Evolutionary conservation across 139 green algal species (phyloP), one percentile per base, ranked within the genome.

Genomic region (Protoeuglena noctilucae): DNA sequence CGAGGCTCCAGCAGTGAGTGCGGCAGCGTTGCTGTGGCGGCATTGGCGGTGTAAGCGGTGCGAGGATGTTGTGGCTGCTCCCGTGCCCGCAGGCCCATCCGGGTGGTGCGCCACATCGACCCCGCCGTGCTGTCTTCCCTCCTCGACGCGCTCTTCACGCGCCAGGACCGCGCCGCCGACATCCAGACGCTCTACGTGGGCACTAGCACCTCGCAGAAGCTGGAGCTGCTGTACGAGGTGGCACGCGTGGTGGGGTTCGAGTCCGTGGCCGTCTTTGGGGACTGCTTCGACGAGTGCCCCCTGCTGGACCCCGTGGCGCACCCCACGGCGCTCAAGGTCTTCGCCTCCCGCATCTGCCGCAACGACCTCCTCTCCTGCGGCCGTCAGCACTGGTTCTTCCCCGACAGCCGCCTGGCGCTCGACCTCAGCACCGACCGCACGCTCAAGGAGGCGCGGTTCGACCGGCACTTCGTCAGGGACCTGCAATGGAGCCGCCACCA

Each of bases 311-410:
- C 84, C 2, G 82, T 89, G 57, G 53, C 66, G n/a, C 53, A 52
- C 54, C 43, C 48, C 53, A 67, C 64, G 12, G 78, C 84, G 51
- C 83, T 93, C 60, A 91, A 91, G 73, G 72, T 77, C 1, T 91
- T 91, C 71, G 82, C 84, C 5, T 69, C 76, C 22, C 80, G 90
- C 64, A 26, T 43, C 46, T 71, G 74, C 76, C 69, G 81, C 47
- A 93, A 93, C 61, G 84, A 93, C 67, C 60, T 93, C 41, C 80
- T 93, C 60, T 89, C 87, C 68, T 90, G 90, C 69, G 84, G 84
- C 2, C 73, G 82, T 9, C 70, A 92, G 50, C 84, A 93, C 73
- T 87, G 87, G 45, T 93, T 93, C 77, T 92, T 93, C 72, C 84
- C 84, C 5, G 84, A 92, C 73, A 81, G 66, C 17, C 71, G 81